Base-by-base conservation (phyloP, 73 alveolate genomes). In the Paramecium octaurelia region DNA sequence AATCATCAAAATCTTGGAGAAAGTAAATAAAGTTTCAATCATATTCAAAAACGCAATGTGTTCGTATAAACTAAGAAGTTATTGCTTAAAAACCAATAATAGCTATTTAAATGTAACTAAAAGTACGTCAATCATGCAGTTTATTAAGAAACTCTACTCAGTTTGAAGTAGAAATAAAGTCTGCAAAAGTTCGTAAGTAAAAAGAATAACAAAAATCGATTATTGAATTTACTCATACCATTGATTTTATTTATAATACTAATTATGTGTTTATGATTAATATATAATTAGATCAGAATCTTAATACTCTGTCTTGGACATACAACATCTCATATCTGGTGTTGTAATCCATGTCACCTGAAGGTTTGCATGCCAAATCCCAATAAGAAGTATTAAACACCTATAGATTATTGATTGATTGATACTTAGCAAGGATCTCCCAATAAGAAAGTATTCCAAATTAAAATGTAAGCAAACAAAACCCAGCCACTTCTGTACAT, bases 401-500 rank as follows among this genome's bases (percentile, higher is more conserved):
- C 87, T 73, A 73, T 21, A 3, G 9, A 21, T 73, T 12, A 73
- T 18, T 4, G 16, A 18, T 54, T 54, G 11, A 18, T 54, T 54
- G 10, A 59, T 70, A 83, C 88, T 73, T 71, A 34, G 31, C 91
- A 58, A n/a, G 88, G 84, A 68, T 89, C 94, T 27, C 94, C 94
- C 58, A 89, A 89, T 23, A 89, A 73, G 71, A 89, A 89, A 31
- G 71, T 77, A 40, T 89, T 89, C 92, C 88, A 89, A 89, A 89
- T 69, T 9, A 89, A 2, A 40, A 89, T 71, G 85, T 71, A 89
- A 44, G 92, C 90, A 40, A 89, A 71, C 38, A 89, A 59, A 23
- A 70, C 75, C 94, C 94, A 89, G 27, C 92, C 94, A 35, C 69
- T 46, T 89, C 94, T 89, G 69, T 89, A 89, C 71, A 77, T 89